These are phyloP conservation scores for Chlorella sp. DNA, from an alignment of 139 green algal species.

Conservation along the genomic window DNA sequence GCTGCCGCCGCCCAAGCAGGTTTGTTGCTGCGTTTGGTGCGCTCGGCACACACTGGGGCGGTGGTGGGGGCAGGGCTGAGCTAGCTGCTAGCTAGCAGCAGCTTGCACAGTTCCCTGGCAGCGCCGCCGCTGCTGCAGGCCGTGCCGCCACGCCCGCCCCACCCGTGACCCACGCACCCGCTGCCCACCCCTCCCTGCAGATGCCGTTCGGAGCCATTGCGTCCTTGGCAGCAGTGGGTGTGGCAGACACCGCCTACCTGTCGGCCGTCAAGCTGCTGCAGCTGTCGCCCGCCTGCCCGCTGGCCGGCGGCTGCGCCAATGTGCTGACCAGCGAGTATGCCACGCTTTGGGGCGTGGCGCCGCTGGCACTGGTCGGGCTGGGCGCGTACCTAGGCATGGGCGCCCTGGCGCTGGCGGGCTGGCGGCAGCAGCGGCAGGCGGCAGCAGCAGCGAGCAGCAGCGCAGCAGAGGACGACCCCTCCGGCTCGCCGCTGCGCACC, in stretches of 20 bases:
- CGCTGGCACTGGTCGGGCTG: constrained; percentile 74
- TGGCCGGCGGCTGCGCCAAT: constrained; percentile 70
- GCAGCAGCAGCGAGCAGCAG: neutral
- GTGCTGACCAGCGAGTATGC: constrained; percentile 81
- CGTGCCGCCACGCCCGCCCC: too few species aligned
- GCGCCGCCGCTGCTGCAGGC: too few species aligned
- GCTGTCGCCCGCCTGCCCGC: constrained; percentile 68
- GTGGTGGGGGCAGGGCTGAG: neutral
- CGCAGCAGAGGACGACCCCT: neutral
- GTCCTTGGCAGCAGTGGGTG: constrained; percentile 60
- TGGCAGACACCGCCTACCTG: constrained; percentile 86
- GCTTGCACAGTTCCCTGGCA: too few species aligned
- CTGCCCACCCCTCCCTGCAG: neutral
- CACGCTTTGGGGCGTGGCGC: constrained; percentile 76
- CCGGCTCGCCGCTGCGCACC: constrained; percentile 9
- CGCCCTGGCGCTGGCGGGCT: constrained; percentile 35
- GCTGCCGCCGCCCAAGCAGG: constrained; percentile 10
- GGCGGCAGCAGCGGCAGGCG: neutral
- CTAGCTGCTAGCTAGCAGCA: too few species aligned
- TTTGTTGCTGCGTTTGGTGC: neutral
- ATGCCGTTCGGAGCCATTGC: constrained; percentile 46
- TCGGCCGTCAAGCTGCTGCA: constrained; percentile 75
- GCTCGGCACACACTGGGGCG: too few species aligned
- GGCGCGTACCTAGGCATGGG: constrained; percentile 72
- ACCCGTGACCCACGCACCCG: too few species aligned